Evolutionary conservation across 805 yeast genomes (phyloP), one percentile per base, ranked within the genome.

Genomic region (Debaryomyces maramus): DNA sequence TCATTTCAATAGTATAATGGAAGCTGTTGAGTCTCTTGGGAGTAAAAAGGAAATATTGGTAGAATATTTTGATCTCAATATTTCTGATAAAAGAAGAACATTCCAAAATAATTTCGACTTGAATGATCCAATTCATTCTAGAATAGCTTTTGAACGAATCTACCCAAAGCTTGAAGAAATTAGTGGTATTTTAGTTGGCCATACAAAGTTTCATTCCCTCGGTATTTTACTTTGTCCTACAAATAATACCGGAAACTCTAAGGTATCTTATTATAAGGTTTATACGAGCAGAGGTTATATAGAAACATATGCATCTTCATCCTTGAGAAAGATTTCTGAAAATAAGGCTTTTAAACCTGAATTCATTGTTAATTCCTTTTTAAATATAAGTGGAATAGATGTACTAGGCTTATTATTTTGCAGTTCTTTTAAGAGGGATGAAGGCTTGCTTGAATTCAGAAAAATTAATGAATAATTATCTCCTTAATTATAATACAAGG

Each of bases 201-300:
- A 43, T 32, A 16, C 21, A 3, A 38, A 38, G 17, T 43, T 38
- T 18, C 28, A 35, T 20, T 38, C 39, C 5, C 11, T 38, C 5
- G 42, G 46, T 2, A 28, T 43, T 10, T 19, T 39, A 6, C n/a
- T 36, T 3, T 24, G 28, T 15, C 13, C 11, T 21, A 10, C 32
- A 9, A n/a, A 22, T n/a, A 22, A 22, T 6, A 9, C 20, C 28
- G n/a, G n/a, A n/a, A 32, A 16, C 29, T 24, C 33, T 16, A 21
- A 8, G 19, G 24, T 14, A 5, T 14, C 36, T 10, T 51, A 40
- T 29, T 45, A 40, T 34, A 40, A 47, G 20, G 52, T 50, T 9
- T 47, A 38, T 14, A 47, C 58, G 8, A 45, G 47, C 7, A 32
- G 32, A n/a, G 47, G 34, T 15, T 26, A 47, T 6, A 20, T 51